Base-by-base conservation (phyloP, 1,284 basidiomycete species). In the Leccinum pachyderme region DNA sequence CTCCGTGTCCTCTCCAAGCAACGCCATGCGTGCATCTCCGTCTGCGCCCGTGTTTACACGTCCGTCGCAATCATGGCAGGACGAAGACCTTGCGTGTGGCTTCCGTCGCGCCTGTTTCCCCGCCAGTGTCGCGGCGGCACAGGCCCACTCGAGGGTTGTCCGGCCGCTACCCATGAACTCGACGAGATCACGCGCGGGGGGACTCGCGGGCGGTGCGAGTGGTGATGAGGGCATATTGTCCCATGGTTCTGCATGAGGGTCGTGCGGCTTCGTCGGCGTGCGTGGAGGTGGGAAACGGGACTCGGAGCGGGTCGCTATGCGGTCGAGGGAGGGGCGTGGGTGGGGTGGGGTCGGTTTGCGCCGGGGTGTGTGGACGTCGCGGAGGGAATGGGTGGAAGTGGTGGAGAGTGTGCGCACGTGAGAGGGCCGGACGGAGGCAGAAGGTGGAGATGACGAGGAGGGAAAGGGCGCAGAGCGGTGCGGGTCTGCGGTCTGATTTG, bases 181-280 rank as follows among this genome's bases (percentile, higher is more conserved):
- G 59, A 86, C 70, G 47, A 80, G 75, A 51, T 75, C 64, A 43
- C 73, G 67, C 7, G 76, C 71, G 3, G 77, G 75, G 8, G 82
- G 78, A 61, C 79, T 81, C 50, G 75, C 74, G 6, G 78, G 75
- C 3, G 81, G 76, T 1, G 73, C 73, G 29, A 81, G 67, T 0
- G 86, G 86, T 0, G 85, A 87, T 0, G 85, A 86, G 49, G 83
- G 86, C 86, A 88, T 88, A 64, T 77, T 81, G 61, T 87, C 84
- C 83, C 84, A 89, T 2, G 81, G 70, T 0, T 72, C 74, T 44
- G 67, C 72, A 52, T 67, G 65, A 7, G 73, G 73, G 56, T 73
- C 61, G 58, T 41, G 67, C 50, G 70, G 73, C 56, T 74, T 75
- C 25, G 74, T 74, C 4, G 78, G 77, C 0, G 78, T 77, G 33